A percentile compares a stretch with the other conserved stretches of the same genome.
Evolutionary conservation across 2,329 filamentous ascomycete genomes (phyloP).

Genomic region (Penicillium frequentans): DNA sequence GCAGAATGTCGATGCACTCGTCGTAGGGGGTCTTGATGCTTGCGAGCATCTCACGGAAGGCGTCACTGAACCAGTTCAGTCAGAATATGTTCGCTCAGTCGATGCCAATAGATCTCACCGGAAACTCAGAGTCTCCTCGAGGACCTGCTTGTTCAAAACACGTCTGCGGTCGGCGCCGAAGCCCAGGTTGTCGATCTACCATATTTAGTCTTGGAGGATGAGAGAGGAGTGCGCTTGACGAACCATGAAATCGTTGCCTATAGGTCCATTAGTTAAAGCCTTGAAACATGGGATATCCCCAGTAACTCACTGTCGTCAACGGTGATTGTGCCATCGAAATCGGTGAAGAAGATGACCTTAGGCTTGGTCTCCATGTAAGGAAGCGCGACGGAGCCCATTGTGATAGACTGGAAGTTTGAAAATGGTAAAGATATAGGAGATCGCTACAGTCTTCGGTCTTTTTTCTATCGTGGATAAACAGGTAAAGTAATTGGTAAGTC

Average conservation of each 20-base stretch:
- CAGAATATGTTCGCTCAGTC: background rate
- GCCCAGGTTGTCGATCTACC: conserved; percentile 84
- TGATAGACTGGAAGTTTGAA: background rate
- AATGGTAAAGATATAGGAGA: background rate
- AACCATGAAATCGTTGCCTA: conserved; percentile 67
- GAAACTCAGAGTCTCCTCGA: conserved; percentile 70
- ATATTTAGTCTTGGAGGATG: conserved; percentile 43
- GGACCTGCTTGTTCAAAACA: conserved; percentile 73
- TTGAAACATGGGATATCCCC: background rate
- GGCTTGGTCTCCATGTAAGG: conserved; percentile 59
- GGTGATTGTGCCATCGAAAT: conserved; percentile 97
- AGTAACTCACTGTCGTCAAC: conserved; percentile 61
- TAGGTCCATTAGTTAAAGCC: conserved; percentile 12
- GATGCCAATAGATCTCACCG: conserved; percentile 45
- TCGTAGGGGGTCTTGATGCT: conserved; percentile 77
- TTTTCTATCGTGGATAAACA: background rate
- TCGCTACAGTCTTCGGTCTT: background rate
- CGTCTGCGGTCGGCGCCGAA: conserved; percentile 72
- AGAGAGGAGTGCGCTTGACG: conserved; percentile 4
- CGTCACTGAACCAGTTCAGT: conserved; percentile 53
- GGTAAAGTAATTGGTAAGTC: conserved; percentile 5
- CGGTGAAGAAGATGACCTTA: conserved; percentile 96
- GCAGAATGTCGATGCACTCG: conserved; percentile 75
- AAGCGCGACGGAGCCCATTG: conserved; percentile 34
- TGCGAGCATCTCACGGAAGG: conserved; percentile 90